These are phyloP conservation scores for Cercophora samala DNA, from an alignment of 495 filamentous ascomycete species.

Conservation along the genomic window DNA sequence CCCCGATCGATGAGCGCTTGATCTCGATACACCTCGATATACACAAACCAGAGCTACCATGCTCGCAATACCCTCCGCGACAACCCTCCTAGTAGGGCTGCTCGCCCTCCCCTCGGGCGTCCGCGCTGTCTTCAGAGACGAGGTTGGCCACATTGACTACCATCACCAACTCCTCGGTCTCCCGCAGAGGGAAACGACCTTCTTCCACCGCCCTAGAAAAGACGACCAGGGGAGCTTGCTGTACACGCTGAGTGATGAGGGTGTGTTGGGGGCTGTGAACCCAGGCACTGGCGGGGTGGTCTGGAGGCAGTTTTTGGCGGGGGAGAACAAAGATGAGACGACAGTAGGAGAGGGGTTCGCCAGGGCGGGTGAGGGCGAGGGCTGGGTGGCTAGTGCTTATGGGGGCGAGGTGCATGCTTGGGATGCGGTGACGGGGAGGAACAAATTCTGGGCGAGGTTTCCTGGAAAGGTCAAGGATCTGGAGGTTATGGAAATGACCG, in stretches of 20 bases:
- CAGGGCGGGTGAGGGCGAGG: conserved; percentile 67
- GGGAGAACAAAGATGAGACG: not conserved
- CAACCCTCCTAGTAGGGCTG: conserved; percentile 8
- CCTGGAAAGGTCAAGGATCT: conserved; percentile 65
- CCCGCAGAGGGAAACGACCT: conserved; percentile 76
- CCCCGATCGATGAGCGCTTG: not conserved
- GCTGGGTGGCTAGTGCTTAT: conserved; percentile 67
- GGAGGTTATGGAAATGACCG: conserved; percentile 72
- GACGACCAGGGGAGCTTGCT: conserved; percentile 83
- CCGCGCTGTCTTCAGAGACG: conserved; percentile 78
- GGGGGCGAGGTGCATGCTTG: conserved; percentile 70
- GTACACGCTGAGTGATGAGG: conserved; percentile 82
- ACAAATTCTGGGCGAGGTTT: conserved; percentile 67
- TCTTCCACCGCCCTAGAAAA: conserved; percentile 84
- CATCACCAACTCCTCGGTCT: conserved; percentile 84
- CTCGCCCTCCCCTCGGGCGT: conserved; percentile 42
- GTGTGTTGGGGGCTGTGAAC: conserved; percentile 82
- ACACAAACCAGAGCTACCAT: not conserved
- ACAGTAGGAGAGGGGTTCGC: conserved; percentile 48
- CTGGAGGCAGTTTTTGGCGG: conserved; percentile 64
- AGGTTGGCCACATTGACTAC: conserved; percentile 89
- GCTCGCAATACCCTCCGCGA: conserved; percentile 2
- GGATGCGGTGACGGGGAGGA: conserved; percentile 75
- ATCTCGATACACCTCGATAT: not conserved
- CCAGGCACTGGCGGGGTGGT: conserved; percentile 78